A percentile compares a stretch with the other conserved stretches of the same genome.
Evolutionary conservation across 495 filamentous ascomycete species (phyloP).

Genomic region (Usnea hakonensis): DNA sequence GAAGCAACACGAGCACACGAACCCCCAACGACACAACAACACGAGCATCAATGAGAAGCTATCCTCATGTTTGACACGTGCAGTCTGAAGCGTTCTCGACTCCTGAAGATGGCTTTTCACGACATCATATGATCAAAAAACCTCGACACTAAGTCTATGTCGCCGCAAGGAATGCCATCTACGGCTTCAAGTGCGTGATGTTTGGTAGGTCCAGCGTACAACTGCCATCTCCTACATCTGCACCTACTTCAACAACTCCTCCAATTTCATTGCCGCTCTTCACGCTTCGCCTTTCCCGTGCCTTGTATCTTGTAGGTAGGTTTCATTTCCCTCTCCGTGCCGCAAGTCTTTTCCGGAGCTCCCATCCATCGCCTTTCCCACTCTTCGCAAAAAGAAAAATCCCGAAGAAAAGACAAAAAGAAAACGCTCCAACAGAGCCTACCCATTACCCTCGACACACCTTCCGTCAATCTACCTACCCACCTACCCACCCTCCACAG

Average conservation of each 20-base stretch:
- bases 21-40: not conserved
- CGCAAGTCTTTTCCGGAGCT: too few relatives aligned
- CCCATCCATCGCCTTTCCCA: not conserved
- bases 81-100: not conserved
- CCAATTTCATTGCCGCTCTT: too few relatives aligned
- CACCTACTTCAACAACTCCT: too few relatives aligned
- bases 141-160: not conserved
- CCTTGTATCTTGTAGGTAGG: too few relatives aligned
- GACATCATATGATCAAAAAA: not conserved
- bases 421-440: not conserved
- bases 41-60: not conserved
- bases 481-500: not conserved
- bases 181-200: too few relatives aligned
- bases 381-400: not conserved
- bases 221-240: too few relatives aligned
- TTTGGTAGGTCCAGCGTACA: too few relatives aligned
- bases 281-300: too few relatives aligned
- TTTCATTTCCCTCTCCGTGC: too few relatives aligned
- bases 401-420: too few relatives aligned
- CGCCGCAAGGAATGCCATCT: not conserved
- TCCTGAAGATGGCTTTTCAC: not conserved
- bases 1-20: not conserved
- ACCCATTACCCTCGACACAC: not conserved
- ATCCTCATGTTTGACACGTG: not conserved
- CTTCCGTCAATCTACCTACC: not conserved